phyloP scores from a whole-genome alignment of 2,329 filamentous ascomycete genomes.

The Colletotrichum lupini region DNA sequence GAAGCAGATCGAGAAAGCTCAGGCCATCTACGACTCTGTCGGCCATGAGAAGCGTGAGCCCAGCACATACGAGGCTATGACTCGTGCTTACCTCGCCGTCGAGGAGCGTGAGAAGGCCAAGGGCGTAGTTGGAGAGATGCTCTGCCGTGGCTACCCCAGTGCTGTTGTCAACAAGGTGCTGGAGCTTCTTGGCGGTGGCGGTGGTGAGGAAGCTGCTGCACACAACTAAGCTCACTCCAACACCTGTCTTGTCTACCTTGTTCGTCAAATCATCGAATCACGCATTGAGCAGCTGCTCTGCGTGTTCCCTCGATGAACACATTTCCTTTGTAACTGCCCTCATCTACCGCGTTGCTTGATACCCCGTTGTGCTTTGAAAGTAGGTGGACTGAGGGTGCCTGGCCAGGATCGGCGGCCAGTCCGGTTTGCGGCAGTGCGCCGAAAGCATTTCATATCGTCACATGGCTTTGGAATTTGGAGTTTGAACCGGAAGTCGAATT shows the following conservation, averaged over 20 bases:
- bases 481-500: constrained; percentile 15
- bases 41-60: constrained; percentile 85
- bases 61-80: constrained; percentile 99
- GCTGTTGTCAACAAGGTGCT: constrained; percentile 95
- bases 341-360: constrained; percentile 41
- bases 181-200: constrained; percentile 79
- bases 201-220: constrained; percentile 51
- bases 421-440: constrained; percentile 24
- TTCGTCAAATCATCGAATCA: constrained; percentile 31
- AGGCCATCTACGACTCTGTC: constrained; percentile 83
- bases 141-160: constrained; percentile 87
- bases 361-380: constrained; percentile 41
- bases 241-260: constrained; percentile 24
- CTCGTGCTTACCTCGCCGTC: constrained; percentile 86
- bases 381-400: constrained; percentile 31
- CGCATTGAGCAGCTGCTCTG: constrained; percentile 25
- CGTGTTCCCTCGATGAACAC: constrained; percentile 6
- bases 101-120: constrained; percentile 84
- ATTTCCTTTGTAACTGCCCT: constrained; percentile 42
- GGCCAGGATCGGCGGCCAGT: constrained; percentile 32
- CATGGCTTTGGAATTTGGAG: background rate
- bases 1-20: constrained; percentile 82
- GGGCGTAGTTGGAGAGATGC: constrained; percentile 87
- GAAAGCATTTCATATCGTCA: constrained; percentile 30
- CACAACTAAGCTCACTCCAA: constrained; percentile 29